These are phyloP conservation scores for Phallus indusiatus DNA, from an alignment of 768 basidiomycete genomes.

Conservation along the genomic window DNA sequence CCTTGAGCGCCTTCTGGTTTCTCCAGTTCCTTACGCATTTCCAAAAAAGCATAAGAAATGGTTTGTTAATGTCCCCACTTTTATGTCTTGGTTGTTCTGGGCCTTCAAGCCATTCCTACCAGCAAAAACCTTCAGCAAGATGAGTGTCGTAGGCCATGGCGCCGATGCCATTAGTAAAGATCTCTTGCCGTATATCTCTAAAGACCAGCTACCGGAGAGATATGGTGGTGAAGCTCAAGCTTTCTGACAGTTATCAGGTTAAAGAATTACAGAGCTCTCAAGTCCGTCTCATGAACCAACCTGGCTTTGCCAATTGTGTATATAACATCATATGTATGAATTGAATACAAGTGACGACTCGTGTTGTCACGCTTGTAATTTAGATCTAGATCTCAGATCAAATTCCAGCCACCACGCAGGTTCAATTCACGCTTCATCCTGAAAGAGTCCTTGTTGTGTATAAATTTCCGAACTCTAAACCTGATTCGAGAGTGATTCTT, in stretches of 20 bases:
- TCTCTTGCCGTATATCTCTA: slow-evolving; percentile 47
- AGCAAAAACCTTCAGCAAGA: slow-evolving; percentile 67
- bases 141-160: slow-evolving; percentile 66
- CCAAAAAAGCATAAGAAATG: slow-evolving; percentile 55
- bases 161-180: slow-evolving; percentile 48
- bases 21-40: not conserved
- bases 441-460: too few relatives aligned
- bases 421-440: too few relatives aligned
- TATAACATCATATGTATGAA: too few relatives aligned
- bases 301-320: too few relatives aligned
- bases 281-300: not conserved
- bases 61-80: slow-evolving; percentile 71
- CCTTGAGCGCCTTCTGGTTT: not conserved
- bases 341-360: too few relatives aligned
- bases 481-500: too few relatives aligned
- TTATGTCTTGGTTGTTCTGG: slow-evolving; percentile 82
- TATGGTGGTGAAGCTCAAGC: slow-evolving; percentile 62
- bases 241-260: slow-evolving; percentile 28
- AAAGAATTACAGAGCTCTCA: not conserved
- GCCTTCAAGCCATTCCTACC: slow-evolving; percentile 67
- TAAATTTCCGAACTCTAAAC: too few relatives aligned
- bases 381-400: too few relatives aligned
- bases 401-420: too few relatives aligned
- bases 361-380: too few relatives aligned
- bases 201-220: slow-evolving; percentile 48